phyloP scores from a whole-genome alignment of 495 filamentous ascomycete genomes.

The Clohesyomyces aquaticus region DNA sequence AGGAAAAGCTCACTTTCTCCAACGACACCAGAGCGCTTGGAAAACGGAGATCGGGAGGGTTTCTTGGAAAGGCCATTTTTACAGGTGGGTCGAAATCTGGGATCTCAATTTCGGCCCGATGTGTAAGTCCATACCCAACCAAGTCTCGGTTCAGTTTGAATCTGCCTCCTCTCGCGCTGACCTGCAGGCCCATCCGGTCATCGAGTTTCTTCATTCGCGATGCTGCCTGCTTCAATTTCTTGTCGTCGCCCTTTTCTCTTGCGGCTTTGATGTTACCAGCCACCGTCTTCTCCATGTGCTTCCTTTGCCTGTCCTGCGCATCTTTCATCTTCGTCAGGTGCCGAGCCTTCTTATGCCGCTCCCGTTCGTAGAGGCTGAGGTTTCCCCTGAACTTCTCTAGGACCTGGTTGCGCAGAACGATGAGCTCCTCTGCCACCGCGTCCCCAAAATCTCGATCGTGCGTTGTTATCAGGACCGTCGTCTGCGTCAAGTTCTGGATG shows the following conservation, averaged over 20 bases:
- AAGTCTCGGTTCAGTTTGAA: constrained; percentile 82
- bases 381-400: constrained; percentile 72
- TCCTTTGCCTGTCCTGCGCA: constrained; percentile 73
- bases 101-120: constrained; percentile 69
- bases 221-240: constrained; percentile 77
- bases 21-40: constrained; percentile 71
- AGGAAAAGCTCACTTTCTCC: constrained; percentile 66
- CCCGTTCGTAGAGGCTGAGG: constrained; percentile 67
- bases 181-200: constrained; percentile 74
- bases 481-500: constrained; percentile 57
- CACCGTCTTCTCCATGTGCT: constrained; percentile 77
- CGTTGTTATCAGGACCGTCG: constrained; percentile 71
- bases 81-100: constrained; percentile 65
- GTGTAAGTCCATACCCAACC: constrained; percentile 59
- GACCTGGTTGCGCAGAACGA: constrained; percentile 69
- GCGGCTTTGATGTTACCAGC: constrained; percentile 68
- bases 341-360: constrained; percentile 65
- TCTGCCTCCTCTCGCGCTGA: constrained; percentile 66
- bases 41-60: constrained; percentile 69
- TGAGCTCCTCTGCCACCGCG: constrained; percentile 72
- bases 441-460: constrained; percentile 79
- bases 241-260: constrained; percentile 74
- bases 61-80: constrained; percentile 57
- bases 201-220: constrained; percentile 80
- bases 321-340: constrained; percentile 75